phyloP scores from a whole-genome alignment of 768 basidiomycete genomes.

The Boletus huronensis region DNA sequence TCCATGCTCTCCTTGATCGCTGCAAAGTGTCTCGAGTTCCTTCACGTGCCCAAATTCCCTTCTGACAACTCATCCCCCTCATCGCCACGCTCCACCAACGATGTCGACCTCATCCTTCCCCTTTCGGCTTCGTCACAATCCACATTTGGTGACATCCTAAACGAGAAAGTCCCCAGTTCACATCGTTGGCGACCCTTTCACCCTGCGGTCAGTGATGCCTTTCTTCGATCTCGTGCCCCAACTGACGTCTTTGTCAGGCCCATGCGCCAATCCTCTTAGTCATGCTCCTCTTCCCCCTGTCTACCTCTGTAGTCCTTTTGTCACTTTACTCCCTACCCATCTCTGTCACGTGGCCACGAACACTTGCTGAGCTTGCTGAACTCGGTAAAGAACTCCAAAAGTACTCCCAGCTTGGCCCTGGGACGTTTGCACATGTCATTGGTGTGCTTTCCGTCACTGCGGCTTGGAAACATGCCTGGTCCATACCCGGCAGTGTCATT shows the following conservation, averaged over 20 bases:
- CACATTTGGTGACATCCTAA: slow-evolving; percentile 43
- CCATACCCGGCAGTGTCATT: slow-evolving; percentile 89
- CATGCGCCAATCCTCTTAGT: slow-evolving; percentile 67
- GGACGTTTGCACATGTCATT: slow-evolving; percentile 70
- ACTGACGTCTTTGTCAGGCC: slow-evolving; percentile 33
- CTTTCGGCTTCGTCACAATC: slow-evolving; percentile 49
- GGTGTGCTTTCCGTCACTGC: slow-evolving; percentile 80
- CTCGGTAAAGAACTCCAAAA: slow-evolving; percentile 72
- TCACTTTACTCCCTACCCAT: slow-evolving; percentile 59
- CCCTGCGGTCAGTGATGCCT: slow-evolving; percentile 34
- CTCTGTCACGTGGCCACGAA: slow-evolving; percentile 72
- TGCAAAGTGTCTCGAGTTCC: slow-evolving; percentile 50
- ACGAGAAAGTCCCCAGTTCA: slow-evolving; percentile 36
- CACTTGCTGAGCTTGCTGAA: slow-evolving; percentile 68
- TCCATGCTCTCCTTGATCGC: slow-evolving; percentile 52
- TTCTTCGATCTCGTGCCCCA: not conserved
- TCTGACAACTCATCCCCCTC: slow-evolving; percentile 46
- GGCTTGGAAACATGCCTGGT: slow-evolving; percentile 97
- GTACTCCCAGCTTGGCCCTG: slow-evolving; percentile 69
- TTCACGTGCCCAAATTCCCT: slow-evolving; percentile 44
- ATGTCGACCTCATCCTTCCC: slow-evolving; percentile 50
- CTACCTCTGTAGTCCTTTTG: slow-evolving; percentile 49
- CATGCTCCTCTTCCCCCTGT: slow-evolving; percentile 66
- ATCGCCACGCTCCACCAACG: slow-evolving; percentile 36
- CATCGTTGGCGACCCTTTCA: slow-evolving; percentile 31